Evolutionary conservation across 208 protist genomes (phyloP).

Genomic region (Phytomonas francai): DNA sequence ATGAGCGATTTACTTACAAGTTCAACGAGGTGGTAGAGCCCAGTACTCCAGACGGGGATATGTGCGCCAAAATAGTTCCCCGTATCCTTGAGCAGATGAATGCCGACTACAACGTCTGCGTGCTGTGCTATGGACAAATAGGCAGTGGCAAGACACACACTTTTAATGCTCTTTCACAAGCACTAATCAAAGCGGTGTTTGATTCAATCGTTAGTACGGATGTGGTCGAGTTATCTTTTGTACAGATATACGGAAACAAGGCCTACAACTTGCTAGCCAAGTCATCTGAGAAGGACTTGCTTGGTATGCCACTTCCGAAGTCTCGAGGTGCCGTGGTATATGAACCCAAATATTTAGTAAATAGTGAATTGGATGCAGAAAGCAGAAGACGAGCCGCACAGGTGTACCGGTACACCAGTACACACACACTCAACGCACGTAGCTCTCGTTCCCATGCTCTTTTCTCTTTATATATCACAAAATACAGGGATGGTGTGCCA

Average conservation of each 20-base stretch:
- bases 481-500: conserved; percentile 42
- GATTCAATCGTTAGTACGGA: conserved; percentile 66
- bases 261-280: conserved; percentile 76
- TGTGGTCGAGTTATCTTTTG: conserved; percentile 73
- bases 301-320: conserved; percentile 18
- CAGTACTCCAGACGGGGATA: conserved; percentile 28
- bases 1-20: conserved; percentile 4
- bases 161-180: conserved; percentile 56
- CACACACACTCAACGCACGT: conserved; percentile 72
- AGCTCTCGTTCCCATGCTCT: conserved; percentile 91
- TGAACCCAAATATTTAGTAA: conserved; percentile 46
- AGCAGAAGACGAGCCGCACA: conserved; percentile 8
- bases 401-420: conserved; percentile 32
- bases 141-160: conserved; percentile 86
- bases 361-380: conserved; percentile 18
- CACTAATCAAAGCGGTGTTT: conserved; percentile 32
- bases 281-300: conserved; percentile 46
- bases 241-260: conserved; percentile 80
- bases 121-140: conserved; percentile 85
- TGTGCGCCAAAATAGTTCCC: conserved; percentile 48
- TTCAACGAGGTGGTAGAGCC: conserved; percentile 53
- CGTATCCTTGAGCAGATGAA: conserved; percentile 47
- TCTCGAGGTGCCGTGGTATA: conserved; percentile 18
- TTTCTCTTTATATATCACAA: conserved; percentile 80
- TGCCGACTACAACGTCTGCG: conserved; percentile 71